A percentile compares a stretch with the other conserved stretches of the same genome.
Evolutionary conservation across 2,329 filamentous ascomycete species (phyloP).

Genomic region (Fusarium bactridioides): DNA sequence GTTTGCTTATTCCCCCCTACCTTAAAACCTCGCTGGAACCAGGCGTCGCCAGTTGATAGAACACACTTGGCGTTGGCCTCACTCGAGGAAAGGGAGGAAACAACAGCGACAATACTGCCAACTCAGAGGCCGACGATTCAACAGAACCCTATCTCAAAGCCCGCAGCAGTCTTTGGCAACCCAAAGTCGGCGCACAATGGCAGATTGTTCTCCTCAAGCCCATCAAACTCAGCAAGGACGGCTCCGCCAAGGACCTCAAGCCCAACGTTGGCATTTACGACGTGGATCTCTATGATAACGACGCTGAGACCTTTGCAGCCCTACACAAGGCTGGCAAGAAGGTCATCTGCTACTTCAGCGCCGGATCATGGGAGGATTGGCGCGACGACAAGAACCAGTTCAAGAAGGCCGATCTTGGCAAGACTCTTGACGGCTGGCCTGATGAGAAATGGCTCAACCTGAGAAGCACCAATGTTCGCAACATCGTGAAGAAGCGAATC

Average conservation of each 20-base stretch:
- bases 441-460: conserved; percentile 73
- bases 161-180: conserved; percentile 57
- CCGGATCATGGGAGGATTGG: conserved; percentile 72
- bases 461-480: conserved; percentile 63
- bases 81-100: conserved; percentile 43
- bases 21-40: background rate
- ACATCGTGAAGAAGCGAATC: conserved; percentile 70
- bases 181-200: conserved; percentile 62
- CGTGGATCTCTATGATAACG: conserved; percentile 65
- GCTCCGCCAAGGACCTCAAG: conserved; percentile 35
- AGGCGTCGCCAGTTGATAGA: background rate
- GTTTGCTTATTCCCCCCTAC: background rate
- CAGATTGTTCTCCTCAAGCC: conserved; percentile 65
- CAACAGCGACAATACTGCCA: conserved; percentile 25
- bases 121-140: conserved; percentile 33
- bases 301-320: conserved; percentile 54
- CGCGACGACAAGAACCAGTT: conserved; percentile 67
- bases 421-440: conserved; percentile 67
- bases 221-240: conserved; percentile 53
- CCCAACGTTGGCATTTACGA: conserved; percentile 60
- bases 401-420: conserved; percentile 62
- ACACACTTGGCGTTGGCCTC: conserved; percentile 60
- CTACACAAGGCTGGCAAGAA: conserved; percentile 65
- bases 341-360: conserved; percentile 80
- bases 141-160: conserved; percentile 23